Conservation (phyloP, 73 alveolate species). For the Blepharisma japonicum region DNA sequence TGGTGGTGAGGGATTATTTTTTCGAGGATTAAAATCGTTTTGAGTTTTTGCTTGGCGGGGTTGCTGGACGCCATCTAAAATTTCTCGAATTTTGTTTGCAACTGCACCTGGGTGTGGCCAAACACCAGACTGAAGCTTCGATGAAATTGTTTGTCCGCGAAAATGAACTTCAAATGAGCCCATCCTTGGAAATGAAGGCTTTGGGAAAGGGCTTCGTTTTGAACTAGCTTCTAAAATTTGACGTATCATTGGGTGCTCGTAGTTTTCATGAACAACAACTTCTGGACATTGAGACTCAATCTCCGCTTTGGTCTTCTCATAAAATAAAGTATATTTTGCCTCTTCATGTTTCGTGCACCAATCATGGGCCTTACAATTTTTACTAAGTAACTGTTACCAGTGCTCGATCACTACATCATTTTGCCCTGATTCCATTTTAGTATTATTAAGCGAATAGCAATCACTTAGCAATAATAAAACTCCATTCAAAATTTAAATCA, state of each 20-base stretch:
- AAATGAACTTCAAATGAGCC: conserved; percentile 55
- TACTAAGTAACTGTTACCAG: background rate
- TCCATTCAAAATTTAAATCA: background rate
- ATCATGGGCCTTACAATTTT: conserved; percentile 35
- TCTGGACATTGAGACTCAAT: conserved; percentile 28
- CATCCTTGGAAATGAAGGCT: conserved; percentile 40
- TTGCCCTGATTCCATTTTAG: no score
- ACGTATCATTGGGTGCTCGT: background rate
- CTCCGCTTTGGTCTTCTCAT: conserved; percentile 20
- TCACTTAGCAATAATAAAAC: no score
- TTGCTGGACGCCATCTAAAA: background rate
- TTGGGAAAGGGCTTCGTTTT: background rate
- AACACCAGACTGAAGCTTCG: conserved; percentile 41
- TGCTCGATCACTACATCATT: no score
- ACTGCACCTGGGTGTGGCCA: conserved; percentile 38
- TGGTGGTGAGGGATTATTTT: no score
- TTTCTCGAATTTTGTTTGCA: conserved; percentile 10
- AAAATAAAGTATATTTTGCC: conserved; percentile 9
- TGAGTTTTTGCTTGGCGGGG: background rate
- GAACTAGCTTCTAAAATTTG: background rate
- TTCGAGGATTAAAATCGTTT: background rate
- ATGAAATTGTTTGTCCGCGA: conserved; percentile 31
- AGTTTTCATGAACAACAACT: background rate
- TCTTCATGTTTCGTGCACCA: conserved; percentile 49
- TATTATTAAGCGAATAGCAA: no score